Conservation (phyloP, 768 basidiomycete species). For the Suillus placidus region DNA sequence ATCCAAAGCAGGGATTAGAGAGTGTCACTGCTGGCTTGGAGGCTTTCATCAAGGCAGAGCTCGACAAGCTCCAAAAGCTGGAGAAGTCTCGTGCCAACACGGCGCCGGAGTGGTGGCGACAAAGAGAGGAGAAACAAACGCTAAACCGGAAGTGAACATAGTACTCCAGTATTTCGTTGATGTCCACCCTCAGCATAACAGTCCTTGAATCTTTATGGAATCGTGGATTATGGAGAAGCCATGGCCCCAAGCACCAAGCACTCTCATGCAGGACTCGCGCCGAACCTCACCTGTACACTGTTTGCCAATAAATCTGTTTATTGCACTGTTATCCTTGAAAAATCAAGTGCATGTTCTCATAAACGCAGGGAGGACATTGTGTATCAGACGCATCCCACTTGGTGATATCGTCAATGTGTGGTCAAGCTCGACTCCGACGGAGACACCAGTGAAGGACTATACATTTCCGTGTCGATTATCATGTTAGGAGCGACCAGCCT, state of each 20-base stretch:
- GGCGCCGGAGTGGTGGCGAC: conserved; percentile 34
- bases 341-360: neutral
- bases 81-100: conserved; percentile 25
- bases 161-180: neutral
- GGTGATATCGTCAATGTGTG: neutral
- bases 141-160: conserved; percentile 1
- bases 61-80: conserved; percentile 23
- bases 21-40: conserved; percentile 24
- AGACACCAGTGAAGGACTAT: neutral
- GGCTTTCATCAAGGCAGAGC: conserved; percentile 27
- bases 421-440: neutral
- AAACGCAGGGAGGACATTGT: neutral
- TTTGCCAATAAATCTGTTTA: neutral
- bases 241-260: too few relatives aligned
- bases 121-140: conserved; percentile 31
- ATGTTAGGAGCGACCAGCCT: neutral
- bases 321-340: neutral
- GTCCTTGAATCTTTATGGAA: neutral
- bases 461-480: neutral
- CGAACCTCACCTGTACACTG: too few relatives aligned
- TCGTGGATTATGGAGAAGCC: neutral
- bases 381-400: neutral
- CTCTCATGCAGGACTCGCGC: too few relatives aligned
- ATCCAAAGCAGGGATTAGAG: conserved; percentile 12
- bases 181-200: neutral